Conservation (phyloP, 306 rosid species). For the Erythrophleum fordii region DNA sequence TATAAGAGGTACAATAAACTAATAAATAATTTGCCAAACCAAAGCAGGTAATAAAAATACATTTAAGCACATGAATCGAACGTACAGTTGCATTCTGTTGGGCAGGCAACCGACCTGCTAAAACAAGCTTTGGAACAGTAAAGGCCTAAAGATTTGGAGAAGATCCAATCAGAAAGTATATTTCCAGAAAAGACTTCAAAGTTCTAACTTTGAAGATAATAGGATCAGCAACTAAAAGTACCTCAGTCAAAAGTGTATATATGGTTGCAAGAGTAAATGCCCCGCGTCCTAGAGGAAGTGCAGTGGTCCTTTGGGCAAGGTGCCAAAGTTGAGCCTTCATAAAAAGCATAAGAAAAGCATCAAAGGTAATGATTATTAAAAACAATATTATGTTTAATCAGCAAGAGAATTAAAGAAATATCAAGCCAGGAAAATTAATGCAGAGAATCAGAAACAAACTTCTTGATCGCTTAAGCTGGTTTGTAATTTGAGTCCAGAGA, state of each 20-base stretch:
- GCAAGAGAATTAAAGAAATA: conserved; percentile 26
- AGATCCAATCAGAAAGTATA: conserved; percentile 37
- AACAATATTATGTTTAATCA: conserved; percentile 11
- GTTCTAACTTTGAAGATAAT: conserved; percentile 12
- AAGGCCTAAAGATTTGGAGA: conserved; percentile 65
- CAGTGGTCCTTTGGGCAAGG: conserved; percentile 94
- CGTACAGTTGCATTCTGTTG: conserved; percentile 97
- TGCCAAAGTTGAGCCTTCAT: conserved; percentile 92
- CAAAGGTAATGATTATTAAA: conserved; percentile 17
- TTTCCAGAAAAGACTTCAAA: conserved; percentile 19
- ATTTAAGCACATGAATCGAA: conserved; percentile 43
- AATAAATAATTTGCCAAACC: conserved; percentile 18
- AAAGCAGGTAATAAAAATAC: conserved; percentile 22
- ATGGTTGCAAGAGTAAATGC: conserved; percentile 97
- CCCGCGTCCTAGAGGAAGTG: conserved; percentile 97
- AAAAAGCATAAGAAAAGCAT: conserved; percentile 38
- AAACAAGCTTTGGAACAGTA: conserved; percentile 87
- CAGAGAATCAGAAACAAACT: conserved; percentile 27
- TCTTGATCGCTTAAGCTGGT: background rate
- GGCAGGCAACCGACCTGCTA: conserved; percentile 97
- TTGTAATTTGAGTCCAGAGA: background rate
- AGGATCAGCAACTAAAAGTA: conserved; percentile 30
- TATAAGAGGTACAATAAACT: conserved; percentile 33
- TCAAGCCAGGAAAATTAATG: conserved; percentile 11
- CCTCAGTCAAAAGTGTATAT: conserved; percentile 97